Evolutionary conservation across 1,139 yeast genomes (phyloP).

Genomic region (Chernovozyma aurita): DNA sequence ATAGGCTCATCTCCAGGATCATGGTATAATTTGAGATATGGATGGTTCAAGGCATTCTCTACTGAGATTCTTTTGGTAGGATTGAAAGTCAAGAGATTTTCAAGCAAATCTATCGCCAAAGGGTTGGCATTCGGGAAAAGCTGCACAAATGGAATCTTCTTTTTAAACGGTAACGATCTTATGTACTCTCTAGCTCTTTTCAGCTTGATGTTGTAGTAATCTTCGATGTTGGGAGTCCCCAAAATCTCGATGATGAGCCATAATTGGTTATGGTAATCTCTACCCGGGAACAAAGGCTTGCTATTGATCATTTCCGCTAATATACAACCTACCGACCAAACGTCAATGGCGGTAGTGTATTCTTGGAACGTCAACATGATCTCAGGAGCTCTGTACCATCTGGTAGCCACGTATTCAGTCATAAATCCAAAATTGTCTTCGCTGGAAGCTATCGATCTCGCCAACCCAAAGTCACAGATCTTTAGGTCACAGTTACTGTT

Average conservation of each 20-base stretch:
- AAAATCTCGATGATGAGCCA: slow-evolving; percentile 81
- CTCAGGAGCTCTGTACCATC: no score
- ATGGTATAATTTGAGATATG: slow-evolving; percentile 61
- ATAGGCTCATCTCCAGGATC: slow-evolving; percentile 72
- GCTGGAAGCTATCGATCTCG: slow-evolving; percentile 45
- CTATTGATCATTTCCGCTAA: slow-evolving; percentile 88
- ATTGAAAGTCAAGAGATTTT: slow-evolving; percentile 56
- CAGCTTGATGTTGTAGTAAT: slow-evolving; percentile 73
- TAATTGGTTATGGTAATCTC: slow-evolving; percentile 89
- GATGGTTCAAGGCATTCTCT: slow-evolving; percentile 61
- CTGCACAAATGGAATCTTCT: slow-evolving; percentile 49
- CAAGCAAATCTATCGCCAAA: slow-evolving; percentile 57
- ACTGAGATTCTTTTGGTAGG: slow-evolving; percentile 64
- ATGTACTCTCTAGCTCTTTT: slow-evolving; percentile 86
- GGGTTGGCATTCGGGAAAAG: slow-evolving; percentile 48
- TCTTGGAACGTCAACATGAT: slow-evolving; percentile 87
- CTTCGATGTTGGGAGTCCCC: slow-evolving; percentile 87
- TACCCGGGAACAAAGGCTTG: slow-evolving; percentile 88
- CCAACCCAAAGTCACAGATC: slow-evolving; percentile 92
- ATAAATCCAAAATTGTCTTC: slow-evolving; percentile 58
- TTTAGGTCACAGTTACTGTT: slow-evolving; percentile 93
- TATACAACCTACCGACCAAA: slow-evolving; percentile 97
- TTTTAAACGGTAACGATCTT: slow-evolving; percentile 63
- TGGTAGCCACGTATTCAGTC: slow-evolving; percentile 99
- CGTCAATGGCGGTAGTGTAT: slow-evolving; percentile 91